Base-by-base conservation (phyloP, 2,329 filamentous ascomycete species). In the Juglanconis oblonga region DNA sequence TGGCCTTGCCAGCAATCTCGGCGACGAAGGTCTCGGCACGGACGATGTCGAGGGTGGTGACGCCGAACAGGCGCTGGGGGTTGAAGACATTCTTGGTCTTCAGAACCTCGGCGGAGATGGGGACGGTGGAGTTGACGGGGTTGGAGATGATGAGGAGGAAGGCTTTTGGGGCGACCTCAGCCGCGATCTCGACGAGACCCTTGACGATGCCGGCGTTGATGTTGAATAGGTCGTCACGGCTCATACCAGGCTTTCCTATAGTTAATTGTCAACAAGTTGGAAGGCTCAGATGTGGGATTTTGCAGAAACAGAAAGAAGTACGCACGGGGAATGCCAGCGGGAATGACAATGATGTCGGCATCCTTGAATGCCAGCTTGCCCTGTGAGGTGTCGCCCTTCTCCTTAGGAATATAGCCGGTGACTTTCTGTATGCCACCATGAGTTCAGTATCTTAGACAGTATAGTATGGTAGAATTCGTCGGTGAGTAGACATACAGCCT, bases 181-280 rank as follows among this genome's bases (percentile, higher is more conserved):
- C 92, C 70, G 92, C 87, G 56, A 90, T 88, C 82, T 96, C 90
- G 70, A 96, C 89, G 68, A 99, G 85, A 69, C 91, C 92, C 80
- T 95, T 92, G 73, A 99, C 95, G 73, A 99, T 99, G 71, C 93
- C 91, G 63, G 95, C 95, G 77, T 99, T 99, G 84, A 97, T 97
- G 82, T 97, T 97, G 90, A 99, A 99, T 62, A 99, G 91, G 75
- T 98, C 95, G 72, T 99, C 95, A 81, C 95, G 92, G 77, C 91
- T 97, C 95, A 99, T 99, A 72, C 95, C 95, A 70, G 95, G 95
- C 86, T 98, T 98, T 80, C 94, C 94, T 97, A 66, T 56, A 7
- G 33, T 24, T 31, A 4, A n/a, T 42, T 64, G 51, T 62, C 35
- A 62, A 53, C 31, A 64, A 17, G n/a, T 53, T 9, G n/a, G 17